Evolutionary conservation across 345 rosid genomes (phyloP), one percentile per base, ranked within the genome.

Genomic region (Melaleuca alternifolia): DNA sequence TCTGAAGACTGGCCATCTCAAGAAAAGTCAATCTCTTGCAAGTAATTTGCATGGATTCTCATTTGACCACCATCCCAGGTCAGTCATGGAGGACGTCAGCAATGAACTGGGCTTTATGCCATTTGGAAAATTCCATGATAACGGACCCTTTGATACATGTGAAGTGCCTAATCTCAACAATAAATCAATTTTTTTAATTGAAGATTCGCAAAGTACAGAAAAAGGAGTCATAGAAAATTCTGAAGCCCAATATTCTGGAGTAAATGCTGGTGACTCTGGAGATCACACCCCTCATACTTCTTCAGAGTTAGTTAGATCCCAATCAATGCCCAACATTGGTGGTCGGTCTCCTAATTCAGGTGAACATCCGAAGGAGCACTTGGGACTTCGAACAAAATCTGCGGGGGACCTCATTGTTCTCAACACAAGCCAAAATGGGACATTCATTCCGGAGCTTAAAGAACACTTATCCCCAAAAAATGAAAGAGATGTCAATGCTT

Each of bases 1-100:
- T 18, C 85, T 76, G 86, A 88, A 86, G 84, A 85, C 86, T 54
- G 85, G 59, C 5, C 86, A 85, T 87, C 91, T 96, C 77, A 95
- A 93, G 93, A 97, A 94, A 89, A 93, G 96, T 85, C 93, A 87
- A 81, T 97, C 99, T 65, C 85, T 77, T 84, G 95, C 90, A 77
- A 91, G 87, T 23, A 94, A 91, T 81, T 94, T 85, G 62, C 92
- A 92, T 83, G 92, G 91, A 53, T 92, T 92, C 24, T 50, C 10
- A 88, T 95, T 93, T 65, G 89, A 86, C 91, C 93, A 92, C 79
- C 89, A 87, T 76, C 90, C 86, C 85, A 89, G 87, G 82, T 83
- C 84, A 65, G 84, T 62, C 5, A 87, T 48, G 11, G 91, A 79
- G 52, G 90, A 88, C 56, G 86, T 89, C 54, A 86, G 88, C 85